Evolutionary conservation across 345 rosid genomes (phyloP).

Genomic region (Arabis hirsuta): DNA sequence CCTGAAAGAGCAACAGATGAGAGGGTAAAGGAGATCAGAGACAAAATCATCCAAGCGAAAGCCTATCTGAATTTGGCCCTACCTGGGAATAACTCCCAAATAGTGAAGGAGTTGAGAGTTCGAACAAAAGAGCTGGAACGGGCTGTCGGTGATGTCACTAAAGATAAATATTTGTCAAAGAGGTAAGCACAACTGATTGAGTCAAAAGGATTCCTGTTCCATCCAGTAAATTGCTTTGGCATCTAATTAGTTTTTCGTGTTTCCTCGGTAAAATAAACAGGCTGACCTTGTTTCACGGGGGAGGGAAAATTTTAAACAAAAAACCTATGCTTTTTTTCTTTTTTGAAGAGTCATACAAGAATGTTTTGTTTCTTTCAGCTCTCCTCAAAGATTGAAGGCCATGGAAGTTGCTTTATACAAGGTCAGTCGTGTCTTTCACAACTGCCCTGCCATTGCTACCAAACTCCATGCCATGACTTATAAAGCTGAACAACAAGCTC

Average conservation of each 20-base stretch:
- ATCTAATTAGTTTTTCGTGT: background rate
- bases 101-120: slow-evolving; percentile 71
- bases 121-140: slow-evolving; percentile 85
- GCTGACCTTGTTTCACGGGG: background rate
- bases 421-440: slow-evolving; percentile 58
- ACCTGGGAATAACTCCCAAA: slow-evolving; percentile 69
- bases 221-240: slow-evolving; percentile 7
- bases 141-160: slow-evolving; percentile 58
- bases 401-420: slow-evolving; percentile 67
- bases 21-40: slow-evolving; percentile 76
- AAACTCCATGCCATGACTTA: slow-evolving; percentile 78
- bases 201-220: slow-evolving; percentile 13
- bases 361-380: slow-evolving; percentile 53
- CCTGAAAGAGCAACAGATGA: slow-evolving; percentile 47
- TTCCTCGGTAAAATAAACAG: no score
- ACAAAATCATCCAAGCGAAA: slow-evolving; percentile 78
- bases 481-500: slow-evolving; percentile 78
- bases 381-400: slow-evolving; percentile 64
- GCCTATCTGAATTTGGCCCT: slow-evolving; percentile 69
- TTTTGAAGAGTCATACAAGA: slow-evolving; percentile 3
- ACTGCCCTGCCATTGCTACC: slow-evolving; percentile 66
- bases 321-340: background rate
- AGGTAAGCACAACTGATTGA: slow-evolving; percentile 53
- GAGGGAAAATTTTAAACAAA: slow-evolving; percentile 12
- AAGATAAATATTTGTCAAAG: slow-evolving; percentile 74